Conservation (phyloP, 495 filamentous ascomycete genomes). For the Penicillium parvum region DNA sequence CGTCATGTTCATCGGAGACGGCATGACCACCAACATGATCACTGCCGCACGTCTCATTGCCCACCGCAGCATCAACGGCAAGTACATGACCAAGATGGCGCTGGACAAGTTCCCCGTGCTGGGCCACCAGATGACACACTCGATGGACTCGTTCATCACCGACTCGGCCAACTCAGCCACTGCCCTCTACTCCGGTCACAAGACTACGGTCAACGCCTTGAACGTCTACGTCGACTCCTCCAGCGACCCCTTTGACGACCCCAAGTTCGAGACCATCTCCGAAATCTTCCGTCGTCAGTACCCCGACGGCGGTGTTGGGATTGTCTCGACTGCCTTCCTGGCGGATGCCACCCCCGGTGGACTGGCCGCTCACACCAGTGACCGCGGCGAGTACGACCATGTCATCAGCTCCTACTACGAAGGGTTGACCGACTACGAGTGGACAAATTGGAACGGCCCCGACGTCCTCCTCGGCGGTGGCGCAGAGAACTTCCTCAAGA, state of each 20-base stretch:
- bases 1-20: slow-evolving; percentile 72
- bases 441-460: slow-evolving; percentile 61
- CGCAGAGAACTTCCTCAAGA: slow-evolving; percentile 61
- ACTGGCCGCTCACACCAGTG: slow-evolving; percentile 60
- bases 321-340: slow-evolving; percentile 64
- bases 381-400: slow-evolving; percentile 56
- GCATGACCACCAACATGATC: slow-evolving; percentile 79
- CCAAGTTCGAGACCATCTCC: slow-evolving; percentile 72
- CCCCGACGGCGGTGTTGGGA: slow-evolving; percentile 50
- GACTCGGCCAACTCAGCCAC: slow-evolving; percentile 74
- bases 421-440: slow-evolving; percentile 57
- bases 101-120: slow-evolving; percentile 70
- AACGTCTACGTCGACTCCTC: slow-evolving; percentile 70
- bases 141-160: slow-evolving; percentile 71
- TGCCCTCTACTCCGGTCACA: slow-evolving; percentile 70
- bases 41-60: slow-evolving; percentile 67
- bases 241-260: slow-evolving; percentile 61
- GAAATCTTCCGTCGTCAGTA: slow-evolving; percentile 61
- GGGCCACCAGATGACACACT: slow-evolving; percentile 68
- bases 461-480: slow-evolving; percentile 72
- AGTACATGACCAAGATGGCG: slow-evolving; percentile 61
- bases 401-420: slow-evolving; percentile 59
- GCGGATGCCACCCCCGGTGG: slow-evolving; percentile 71
- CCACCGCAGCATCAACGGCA: slow-evolving; percentile 70
- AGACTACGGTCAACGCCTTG: slow-evolving; percentile 68